Percentiles rank a stretch among this genome's conserved stretches.
phyloP scores from a whole-genome alignment of 2,329 filamentous ascomycete species.

The Sporothrix euskadiensis region DNA sequence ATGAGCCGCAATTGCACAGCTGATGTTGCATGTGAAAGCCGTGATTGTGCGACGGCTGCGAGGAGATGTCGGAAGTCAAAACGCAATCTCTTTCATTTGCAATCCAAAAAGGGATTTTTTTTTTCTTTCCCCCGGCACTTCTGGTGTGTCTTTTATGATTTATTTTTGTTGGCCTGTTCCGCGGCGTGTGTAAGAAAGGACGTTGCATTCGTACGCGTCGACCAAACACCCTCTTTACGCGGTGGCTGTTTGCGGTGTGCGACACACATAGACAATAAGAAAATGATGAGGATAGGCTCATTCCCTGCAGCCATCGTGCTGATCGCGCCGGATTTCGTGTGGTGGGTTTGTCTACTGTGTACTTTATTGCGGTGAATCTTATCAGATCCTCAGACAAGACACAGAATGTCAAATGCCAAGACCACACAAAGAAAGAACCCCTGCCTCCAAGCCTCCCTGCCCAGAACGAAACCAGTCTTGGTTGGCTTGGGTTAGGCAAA shows the following conservation, averaged over 20 bases:
- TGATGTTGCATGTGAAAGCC: background rate
- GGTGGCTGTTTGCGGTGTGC: conserved; percentile 6
- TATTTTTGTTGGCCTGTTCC: background rate
- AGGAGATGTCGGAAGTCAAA: conserved; percentile 13
- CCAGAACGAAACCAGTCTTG: background rate
- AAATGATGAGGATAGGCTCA: background rate
- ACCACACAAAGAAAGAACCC: background rate
- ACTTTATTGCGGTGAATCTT: conserved; percentile 15
- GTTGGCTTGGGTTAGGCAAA: background rate
- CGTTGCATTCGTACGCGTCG: background rate
- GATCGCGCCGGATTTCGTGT: conserved; percentile 12
- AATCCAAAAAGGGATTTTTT: too few species aligned
- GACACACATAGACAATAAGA: background rate
- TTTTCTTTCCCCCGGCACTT: background rate
- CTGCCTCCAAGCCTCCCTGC: background rate
- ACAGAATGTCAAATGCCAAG: background rate
- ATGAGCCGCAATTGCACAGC: background rate
- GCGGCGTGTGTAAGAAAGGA: background rate
- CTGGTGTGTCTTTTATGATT: background rate
- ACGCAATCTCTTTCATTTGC: background rate
- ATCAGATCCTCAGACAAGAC: conserved; percentile 23
- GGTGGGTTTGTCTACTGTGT: background rate
- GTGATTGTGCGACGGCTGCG: background rate
- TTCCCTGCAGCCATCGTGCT: background rate
- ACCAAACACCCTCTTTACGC: background rate